A percentile compares a stretch with the other conserved stretches of the same genome.
These are phyloP conservation scores for Pseudocercospora crystallina DNA, from an alignment of 2,329 filamentous ascomycete species.

Conservation along the genomic window DNA sequence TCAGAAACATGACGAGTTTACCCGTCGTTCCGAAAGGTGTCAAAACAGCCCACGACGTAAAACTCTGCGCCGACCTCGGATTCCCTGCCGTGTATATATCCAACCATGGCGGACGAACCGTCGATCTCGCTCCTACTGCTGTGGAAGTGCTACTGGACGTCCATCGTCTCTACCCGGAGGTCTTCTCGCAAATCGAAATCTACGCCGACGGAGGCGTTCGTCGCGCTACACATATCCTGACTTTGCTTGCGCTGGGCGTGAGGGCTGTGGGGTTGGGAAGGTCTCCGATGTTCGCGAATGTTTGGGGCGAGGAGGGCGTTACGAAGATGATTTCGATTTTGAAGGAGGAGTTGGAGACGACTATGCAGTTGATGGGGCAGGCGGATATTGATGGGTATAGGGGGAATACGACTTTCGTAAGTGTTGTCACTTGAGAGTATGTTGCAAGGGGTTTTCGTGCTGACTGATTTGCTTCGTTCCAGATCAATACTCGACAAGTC, in stretches of 20 bases:
- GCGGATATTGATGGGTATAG: slow-evolving; percentile 14
- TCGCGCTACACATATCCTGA: slow-evolving; percentile 39
- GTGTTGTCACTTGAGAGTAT: background rate
- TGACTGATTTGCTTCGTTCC: background rate
- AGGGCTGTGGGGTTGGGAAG: slow-evolving; percentile 48
- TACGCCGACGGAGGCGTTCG: slow-evolving; percentile 43
- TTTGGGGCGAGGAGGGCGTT: slow-evolving; percentile 62
- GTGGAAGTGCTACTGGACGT: slow-evolving; percentile 77
- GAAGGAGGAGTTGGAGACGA: slow-evolving; percentile 17
- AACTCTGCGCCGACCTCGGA: slow-evolving; percentile 37
- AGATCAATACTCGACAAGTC: slow-evolving; percentile 18
- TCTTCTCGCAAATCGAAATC: slow-evolving; percentile 42
- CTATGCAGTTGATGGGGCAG: slow-evolving; percentile 19
- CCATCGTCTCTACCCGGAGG: slow-evolving; percentile 53
- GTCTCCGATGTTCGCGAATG: slow-evolving; percentile 53
- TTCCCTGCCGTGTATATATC: slow-evolving; percentile 42
- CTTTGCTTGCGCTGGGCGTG: slow-evolving; percentile 40
- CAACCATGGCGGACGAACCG: slow-evolving; percentile 44
- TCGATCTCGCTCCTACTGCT: slow-evolving; percentile 59
- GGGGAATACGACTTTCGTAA: slow-evolving; percentile 18
- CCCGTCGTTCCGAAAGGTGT: slow-evolving; percentile 36
- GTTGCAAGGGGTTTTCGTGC: background rate
- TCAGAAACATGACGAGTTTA: slow-evolving; percentile 17
- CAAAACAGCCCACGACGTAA: slow-evolving; percentile 42
- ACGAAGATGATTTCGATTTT: slow-evolving; percentile 27